Conservation (phyloP, 805 yeast species). For the Nakazawaea pomicola region DNA sequence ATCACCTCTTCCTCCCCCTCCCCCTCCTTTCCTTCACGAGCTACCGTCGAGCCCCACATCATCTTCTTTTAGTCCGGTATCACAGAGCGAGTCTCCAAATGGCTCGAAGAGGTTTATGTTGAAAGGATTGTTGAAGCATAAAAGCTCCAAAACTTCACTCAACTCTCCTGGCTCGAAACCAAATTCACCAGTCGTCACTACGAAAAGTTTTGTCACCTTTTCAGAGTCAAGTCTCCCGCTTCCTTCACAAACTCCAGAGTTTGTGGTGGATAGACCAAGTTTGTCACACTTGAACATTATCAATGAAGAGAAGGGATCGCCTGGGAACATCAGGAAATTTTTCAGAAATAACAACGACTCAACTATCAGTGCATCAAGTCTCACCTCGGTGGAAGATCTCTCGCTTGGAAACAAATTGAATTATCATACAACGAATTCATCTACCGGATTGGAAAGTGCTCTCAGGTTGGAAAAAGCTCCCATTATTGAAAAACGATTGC, state of each 20-base stretch:
- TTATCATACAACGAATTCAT: not conserved
- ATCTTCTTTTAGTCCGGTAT: not conserved
- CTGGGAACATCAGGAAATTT: not conserved
- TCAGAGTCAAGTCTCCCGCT: constrained; percentile 4
- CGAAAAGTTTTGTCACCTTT: constrained; percentile 11
- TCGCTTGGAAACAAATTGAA: constrained; percentile 1
- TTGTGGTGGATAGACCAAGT: constrained; percentile 10
- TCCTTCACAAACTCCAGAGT: constrained; percentile 7
- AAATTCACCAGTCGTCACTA: constrained; percentile 6
- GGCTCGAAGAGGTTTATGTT: constrained; percentile 4
- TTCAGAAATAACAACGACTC: not conserved
- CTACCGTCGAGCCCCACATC: not conserved
- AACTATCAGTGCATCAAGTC: not conserved
- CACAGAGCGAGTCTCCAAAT: not conserved
- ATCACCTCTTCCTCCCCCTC: constrained; percentile 10
- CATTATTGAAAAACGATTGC: not conserved
- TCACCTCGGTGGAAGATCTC: not conserved
- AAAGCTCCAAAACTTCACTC: constrained; percentile 9
- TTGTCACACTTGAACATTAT: not conserved
- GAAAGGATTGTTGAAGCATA: constrained; percentile 10
- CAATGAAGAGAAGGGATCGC: not conserved
- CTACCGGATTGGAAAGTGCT: constrained; percentile 1
- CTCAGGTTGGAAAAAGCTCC: too few species aligned
- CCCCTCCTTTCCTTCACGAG: not conserved
- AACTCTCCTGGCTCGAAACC: constrained; percentile 1